phyloP scores from a whole-genome alignment of 179 eudicot species.

The Amaranthus tricolor region DNA sequence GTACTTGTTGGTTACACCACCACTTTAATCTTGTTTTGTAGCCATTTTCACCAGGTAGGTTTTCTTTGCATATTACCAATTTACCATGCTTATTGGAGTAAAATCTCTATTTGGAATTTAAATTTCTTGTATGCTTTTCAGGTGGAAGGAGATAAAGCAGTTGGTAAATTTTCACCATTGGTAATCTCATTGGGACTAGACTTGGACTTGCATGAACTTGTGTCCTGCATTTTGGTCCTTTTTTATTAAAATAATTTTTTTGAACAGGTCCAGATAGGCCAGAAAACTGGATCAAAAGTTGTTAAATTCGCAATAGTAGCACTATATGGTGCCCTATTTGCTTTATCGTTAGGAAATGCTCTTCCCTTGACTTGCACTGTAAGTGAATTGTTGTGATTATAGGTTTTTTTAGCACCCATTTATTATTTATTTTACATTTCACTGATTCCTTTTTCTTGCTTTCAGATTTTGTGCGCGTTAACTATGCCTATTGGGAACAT shows the following conservation, averaged over 20 bases:
- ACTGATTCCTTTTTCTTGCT: background rate
- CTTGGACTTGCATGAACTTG: background rate
- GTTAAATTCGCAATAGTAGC: constrained; percentile 49
- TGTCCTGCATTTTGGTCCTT: background rate
- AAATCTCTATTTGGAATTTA: background rate
- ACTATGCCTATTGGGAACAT: constrained; percentile 62
- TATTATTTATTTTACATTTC: background rate
- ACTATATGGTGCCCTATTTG: constrained; percentile 47
- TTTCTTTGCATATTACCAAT: constrained; percentile 15
- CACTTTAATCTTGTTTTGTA: constrained; percentile 80
- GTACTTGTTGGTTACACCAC: constrained; percentile 84
- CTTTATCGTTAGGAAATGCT: constrained; percentile 42
- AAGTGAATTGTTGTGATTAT: constrained; percentile 21
- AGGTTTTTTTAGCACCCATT: too few relatives aligned
- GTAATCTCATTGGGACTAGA: constrained; percentile 34
- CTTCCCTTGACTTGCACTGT: constrained; percentile 69
- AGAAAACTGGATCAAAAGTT: constrained; percentile 51
- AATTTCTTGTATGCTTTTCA: constrained; percentile 28
- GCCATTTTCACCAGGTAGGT: constrained; percentile 94
- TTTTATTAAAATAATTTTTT: background rate
- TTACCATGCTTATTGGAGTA: background rate
- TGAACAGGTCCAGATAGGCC: constrained; percentile 72
- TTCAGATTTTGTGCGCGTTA: constrained; percentile 63
- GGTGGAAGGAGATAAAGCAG: constrained; percentile 77
- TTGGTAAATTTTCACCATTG: constrained; percentile 85